Evolutionary conservation across 257 asterid species (phyloP).

Genomic region (Paulownia fortunei): DNA sequence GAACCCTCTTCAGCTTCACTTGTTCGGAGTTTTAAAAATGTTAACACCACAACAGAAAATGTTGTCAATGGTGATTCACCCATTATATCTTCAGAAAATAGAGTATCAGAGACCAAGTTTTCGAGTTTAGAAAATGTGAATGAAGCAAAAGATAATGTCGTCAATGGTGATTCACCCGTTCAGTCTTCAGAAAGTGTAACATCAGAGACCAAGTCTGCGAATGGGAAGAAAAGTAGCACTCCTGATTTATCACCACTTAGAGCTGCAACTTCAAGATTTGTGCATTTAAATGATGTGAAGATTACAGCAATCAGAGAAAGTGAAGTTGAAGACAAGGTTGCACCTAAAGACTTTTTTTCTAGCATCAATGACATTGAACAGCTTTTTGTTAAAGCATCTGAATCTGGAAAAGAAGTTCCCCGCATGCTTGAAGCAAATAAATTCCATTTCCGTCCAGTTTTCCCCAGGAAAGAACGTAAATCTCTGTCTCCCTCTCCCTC

Average conservation of each 20-base stretch:
- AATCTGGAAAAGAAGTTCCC: slow-evolving; percentile 93
- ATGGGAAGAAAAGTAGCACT: slow-evolving; percentile 57
- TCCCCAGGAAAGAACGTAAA: slow-evolving; percentile 70
- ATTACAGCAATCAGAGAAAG: slow-evolving; percentile 54
- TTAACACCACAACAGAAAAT: slow-evolving; percentile 53
- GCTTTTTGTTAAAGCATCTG: slow-evolving; percentile 86
- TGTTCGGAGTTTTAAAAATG: slow-evolving; percentile 84
- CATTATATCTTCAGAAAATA: slow-evolving; percentile 34
- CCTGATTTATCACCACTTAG: slow-evolving; percentile 79
- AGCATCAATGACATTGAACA: slow-evolving; percentile 85
- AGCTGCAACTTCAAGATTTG: slow-evolving; percentile 57
- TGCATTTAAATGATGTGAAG: slow-evolving; percentile 54
- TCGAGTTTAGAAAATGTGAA: slow-evolving; percentile 54
- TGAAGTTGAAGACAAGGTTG: slow-evolving; percentile 63
- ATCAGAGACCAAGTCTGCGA: slow-evolving; percentile 53
- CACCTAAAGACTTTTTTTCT: slow-evolving; percentile 72
- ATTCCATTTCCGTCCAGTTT: slow-evolving; percentile 88
- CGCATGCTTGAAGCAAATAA: slow-evolving; percentile 98
- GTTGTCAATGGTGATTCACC: slow-evolving; percentile 42
- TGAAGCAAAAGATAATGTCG: slow-evolving; percentile 42
- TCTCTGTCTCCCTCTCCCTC: slow-evolving; percentile 24
- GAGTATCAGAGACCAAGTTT: slow-evolving; percentile 43
- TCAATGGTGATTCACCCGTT: slow-evolving; percentile 43
- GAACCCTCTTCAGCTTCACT: slow-evolving; percentile 80
- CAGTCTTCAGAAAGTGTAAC: slow-evolving; percentile 36